Percentiles rank a stretch among this genome's conserved stretches.
phyloP scores from a whole-genome alignment of 176 grass and related monocot species.

The Aegilops tauschii region DNA sequence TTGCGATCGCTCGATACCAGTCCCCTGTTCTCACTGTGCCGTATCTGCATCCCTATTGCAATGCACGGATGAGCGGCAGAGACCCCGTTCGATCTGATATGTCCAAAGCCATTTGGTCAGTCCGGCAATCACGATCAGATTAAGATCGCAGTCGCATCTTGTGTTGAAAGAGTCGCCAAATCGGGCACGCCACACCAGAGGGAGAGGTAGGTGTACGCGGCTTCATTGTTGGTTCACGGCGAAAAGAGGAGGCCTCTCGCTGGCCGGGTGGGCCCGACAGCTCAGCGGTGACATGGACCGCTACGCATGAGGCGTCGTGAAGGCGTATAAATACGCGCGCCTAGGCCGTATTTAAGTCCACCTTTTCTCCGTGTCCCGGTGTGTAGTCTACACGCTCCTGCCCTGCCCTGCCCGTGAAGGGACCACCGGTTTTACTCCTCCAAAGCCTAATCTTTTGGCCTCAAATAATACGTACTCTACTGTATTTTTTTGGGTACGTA shows the following conservation, averaged over 20 bases:
- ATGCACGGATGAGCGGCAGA: neutral
- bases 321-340: constrained; percentile 27
- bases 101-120: too few species aligned
- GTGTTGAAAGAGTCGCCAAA: too few species aligned
- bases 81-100: too few species aligned
- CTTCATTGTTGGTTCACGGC: neutral
- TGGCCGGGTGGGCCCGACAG: neutral
- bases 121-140: too few species aligned
- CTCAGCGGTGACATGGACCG: neutral
- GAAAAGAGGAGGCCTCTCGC: neutral
- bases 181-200: too few species aligned
- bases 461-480: neutral
- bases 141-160: too few species aligned
- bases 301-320: neutral
- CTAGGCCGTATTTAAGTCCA: neutral
- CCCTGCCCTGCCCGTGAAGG: constrained; percentile 11
- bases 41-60: neutral
- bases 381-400: neutral
- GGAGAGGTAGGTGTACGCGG: too few species aligned
- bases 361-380: neutral
- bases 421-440: constrained; percentile 6
- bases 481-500: neutral
- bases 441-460: neutral
- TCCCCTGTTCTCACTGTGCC: neutral
- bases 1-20: neutral